Conservation (phyloP, 306 rosid genomes). For the Gleditsia sinensis region DNA sequence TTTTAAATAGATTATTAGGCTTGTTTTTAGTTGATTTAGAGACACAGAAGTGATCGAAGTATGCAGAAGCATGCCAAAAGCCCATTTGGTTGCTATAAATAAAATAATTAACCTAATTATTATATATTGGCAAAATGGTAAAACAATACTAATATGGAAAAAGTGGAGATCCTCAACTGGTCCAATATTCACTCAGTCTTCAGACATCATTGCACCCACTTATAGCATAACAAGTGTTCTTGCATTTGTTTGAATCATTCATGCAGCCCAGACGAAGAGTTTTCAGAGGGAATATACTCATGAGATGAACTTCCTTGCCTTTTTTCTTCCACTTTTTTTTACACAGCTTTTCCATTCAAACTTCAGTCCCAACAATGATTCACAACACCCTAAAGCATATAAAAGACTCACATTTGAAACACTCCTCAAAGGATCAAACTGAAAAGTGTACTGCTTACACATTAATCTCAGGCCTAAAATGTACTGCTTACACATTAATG, state of each 20-base stretch:
- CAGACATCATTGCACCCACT: not conserved
- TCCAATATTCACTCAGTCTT: not conserved
- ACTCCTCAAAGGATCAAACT: not conserved
- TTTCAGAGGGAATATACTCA: not conserved
- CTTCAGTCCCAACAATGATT: not conserved
- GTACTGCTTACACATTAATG: constrained; percentile 4
- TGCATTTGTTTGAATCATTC: not conserved
- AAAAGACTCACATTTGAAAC: not conserved
- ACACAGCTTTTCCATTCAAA: constrained; percentile 22
- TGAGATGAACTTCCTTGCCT: not conserved
- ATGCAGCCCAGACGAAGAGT: not conserved
- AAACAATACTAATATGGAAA: too few relatives aligned
- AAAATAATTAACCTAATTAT: too few relatives aligned
- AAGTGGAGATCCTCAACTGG: not conserved
- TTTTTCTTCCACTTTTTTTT: not conserved
- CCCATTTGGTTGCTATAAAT: too few relatives aligned
- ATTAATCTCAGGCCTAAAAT: constrained; percentile 5
- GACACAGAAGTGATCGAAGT: too few relatives aligned
- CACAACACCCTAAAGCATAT: not conserved
- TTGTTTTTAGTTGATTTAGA: too few relatives aligned
- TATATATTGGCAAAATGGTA: too few relatives aligned
- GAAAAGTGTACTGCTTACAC: not conserved
- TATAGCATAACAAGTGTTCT: not conserved
- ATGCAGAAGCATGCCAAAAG: too few relatives aligned
- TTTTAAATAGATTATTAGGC: too few relatives aligned